Percentiles rank a stretch among this genome's conserved stretches.
Conservation (phyloP, 2,329 filamentous ascomycete genomes). For the Trichoderma koningiopsis region DNA sequence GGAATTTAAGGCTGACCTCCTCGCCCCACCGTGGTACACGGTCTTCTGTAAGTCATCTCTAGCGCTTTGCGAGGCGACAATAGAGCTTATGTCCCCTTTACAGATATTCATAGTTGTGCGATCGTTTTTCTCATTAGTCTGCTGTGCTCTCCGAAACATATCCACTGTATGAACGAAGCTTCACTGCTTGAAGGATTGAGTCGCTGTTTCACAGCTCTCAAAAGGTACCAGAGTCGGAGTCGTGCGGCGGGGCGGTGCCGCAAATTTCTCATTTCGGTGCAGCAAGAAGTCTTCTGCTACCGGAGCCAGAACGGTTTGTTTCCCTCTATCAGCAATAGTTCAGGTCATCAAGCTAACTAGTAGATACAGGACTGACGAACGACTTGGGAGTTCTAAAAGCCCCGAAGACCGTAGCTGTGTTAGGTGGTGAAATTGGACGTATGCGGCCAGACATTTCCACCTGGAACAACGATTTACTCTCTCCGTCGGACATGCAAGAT, state of each 20-base stretch:
- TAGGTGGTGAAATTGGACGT: neutral
- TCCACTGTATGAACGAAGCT: neutral
- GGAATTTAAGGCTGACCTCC: neutral
- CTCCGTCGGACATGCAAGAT: neutral
- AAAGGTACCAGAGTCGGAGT: neutral
- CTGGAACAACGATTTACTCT: neutral
- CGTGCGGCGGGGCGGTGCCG: constrained; percentile 6
- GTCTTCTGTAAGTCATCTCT: neutral
- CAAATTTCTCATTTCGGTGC: constrained; percentile 1
- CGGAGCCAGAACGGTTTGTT: neutral
- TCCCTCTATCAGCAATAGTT: neutral
- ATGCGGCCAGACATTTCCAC: neutral
- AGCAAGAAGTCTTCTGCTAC: constrained; percentile 1
- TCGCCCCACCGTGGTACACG: neutral
- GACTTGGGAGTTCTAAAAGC: neutral
- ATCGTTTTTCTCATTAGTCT: neutral
- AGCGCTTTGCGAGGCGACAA: neutral
- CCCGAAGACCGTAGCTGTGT: neutral
- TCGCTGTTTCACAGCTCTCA: constrained; percentile 3
- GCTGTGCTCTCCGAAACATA: neutral
- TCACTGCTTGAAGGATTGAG: neutral
- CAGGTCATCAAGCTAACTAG: neutral
- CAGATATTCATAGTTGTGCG: neutral
- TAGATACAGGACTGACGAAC: neutral
- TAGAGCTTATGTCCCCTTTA: neutral